These are phyloP conservation scores for Balakata baccata DNA, from an alignment of 345 rosid species.

Conservation along the genomic window DNA sequence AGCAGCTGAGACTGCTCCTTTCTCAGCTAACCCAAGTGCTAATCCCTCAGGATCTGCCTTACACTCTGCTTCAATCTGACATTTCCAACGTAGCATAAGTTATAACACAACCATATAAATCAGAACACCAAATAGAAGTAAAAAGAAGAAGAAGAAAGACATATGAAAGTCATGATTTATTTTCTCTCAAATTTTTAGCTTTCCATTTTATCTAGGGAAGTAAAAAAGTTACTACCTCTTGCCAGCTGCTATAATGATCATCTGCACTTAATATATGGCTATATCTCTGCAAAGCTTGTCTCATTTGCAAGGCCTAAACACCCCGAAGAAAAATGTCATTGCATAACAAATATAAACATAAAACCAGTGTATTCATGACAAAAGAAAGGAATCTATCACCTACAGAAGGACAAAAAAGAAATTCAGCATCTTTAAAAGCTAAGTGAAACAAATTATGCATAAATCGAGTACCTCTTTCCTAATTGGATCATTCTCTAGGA, in stretches of 20 bases:
- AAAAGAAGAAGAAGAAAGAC: not conserved
- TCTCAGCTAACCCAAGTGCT: slow-evolving; percentile 93
- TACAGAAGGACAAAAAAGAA: slow-evolving; percentile 15
- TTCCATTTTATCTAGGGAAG: slow-evolving; percentile 14
- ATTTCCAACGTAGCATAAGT: slow-evolving; percentile 19
- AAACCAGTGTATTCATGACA: slow-evolving; percentile 1
- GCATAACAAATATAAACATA: not conserved
- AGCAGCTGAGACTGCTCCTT: slow-evolving; percentile 98
- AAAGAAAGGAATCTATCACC: slow-evolving; percentile 7
- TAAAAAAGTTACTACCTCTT: slow-evolving; percentile 61
- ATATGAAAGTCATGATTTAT: not conserved
- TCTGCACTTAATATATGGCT: slow-evolving; percentile 83
- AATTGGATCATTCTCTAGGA: slow-evolving; percentile 54
- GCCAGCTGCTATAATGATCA: slow-evolving; percentile 91
- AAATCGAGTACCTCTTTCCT: slow-evolving; percentile 58
- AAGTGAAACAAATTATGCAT: slow-evolving; percentile 7
- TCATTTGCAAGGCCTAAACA: slow-evolving; percentile 67
- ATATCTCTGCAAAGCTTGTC: slow-evolving; percentile 84
- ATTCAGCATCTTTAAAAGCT: slow-evolving; percentile 6
- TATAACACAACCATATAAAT: slow-evolving; percentile 15
- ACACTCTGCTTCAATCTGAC: slow-evolving; percentile 84
- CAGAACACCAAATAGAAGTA: not conserved
- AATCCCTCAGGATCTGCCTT: slow-evolving; percentile 94
- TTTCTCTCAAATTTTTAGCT: slow-evolving; percentile 3
- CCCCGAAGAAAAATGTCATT: slow-evolving; percentile 11